Evolutionary conservation across 352 stramenopile genomes (phyloP).

Genomic region (Phytophthora macrochlamydospora): DNA sequence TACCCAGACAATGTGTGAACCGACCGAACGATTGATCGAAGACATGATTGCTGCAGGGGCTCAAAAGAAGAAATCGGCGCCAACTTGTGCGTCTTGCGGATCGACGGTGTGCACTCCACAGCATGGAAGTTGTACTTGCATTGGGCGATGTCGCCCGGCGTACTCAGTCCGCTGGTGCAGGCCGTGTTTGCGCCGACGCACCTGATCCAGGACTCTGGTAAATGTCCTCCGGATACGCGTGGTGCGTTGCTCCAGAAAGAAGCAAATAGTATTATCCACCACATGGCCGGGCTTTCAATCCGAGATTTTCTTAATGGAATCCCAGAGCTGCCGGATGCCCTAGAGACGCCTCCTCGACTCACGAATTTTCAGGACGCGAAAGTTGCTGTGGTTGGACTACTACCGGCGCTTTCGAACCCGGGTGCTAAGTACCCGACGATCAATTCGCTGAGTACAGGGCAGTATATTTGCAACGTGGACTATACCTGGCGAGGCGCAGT

Average conservation of each 20-base stretch:
- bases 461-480: background rate
- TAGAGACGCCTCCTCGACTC: background rate
- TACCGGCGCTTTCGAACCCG: background rate
- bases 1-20: too few relatives aligned
- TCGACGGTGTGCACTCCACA: background rate
- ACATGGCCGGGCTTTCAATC: background rate
- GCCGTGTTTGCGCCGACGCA: background rate
- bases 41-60: constrained; percentile 3
- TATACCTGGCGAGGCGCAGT: background rate
- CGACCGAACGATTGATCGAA: constrained; percentile 1
- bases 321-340: background rate
- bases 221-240: background rate
- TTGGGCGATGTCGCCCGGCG: constrained; percentile 2
- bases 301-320: constrained; percentile 1
- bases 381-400: background rate
- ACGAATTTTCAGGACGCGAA: background rate
- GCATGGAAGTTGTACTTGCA: constrained; percentile 1
- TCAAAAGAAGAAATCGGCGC: background rate
- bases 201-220: background rate
- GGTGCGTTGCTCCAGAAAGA: background rate
- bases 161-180: background rate
- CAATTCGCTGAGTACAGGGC: background rate
- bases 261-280: constrained; percentile 5
- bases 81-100: constrained; percentile 2
- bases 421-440: background rate